A percentile compares a stretch with the other conserved stretches of the same genome.
phyloP scores from a whole-genome alignment of 2,329 filamentous ascomycete genomes.

The Neofusicoccum kwambonambiense region DNA sequence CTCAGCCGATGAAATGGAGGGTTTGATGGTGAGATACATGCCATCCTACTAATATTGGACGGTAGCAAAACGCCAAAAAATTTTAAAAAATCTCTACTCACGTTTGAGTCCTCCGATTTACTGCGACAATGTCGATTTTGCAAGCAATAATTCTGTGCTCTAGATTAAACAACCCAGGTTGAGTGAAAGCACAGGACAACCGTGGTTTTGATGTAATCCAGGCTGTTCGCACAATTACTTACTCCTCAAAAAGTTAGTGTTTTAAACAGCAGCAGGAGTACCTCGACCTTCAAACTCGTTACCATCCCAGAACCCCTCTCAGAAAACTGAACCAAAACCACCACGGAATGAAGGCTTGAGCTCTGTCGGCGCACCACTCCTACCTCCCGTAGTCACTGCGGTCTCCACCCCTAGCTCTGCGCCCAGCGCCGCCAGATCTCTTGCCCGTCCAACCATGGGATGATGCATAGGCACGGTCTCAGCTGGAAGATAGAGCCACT shows the following conservation, averaged over 20 bases:
- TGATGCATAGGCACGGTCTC: conserved; percentile 98
- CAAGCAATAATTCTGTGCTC: too few species aligned
- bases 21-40: conserved; percentile 87
- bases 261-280: too few species aligned
- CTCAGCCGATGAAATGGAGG: conserved; percentile 62
- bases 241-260: too few species aligned
- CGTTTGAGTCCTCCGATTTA: too few species aligned
- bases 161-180: too few species aligned
- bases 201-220: too few species aligned
- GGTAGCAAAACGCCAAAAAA: too few species aligned
- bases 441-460: conserved; percentile 85
- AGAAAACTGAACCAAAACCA: conserved; percentile 33
- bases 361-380: conserved; percentile 38
- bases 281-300: too few species aligned
- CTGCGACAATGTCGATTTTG: too few species aligned
- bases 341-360: conserved; percentile 45
- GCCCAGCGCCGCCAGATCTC: conserved; percentile 42
- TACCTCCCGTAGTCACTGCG: conserved; percentile 65
- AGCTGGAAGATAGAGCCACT: conserved; percentile 70
- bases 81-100: too few species aligned
- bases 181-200: too few species aligned
- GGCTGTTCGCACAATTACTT: too few species aligned
- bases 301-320: not conserved
- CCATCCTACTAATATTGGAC: not conserved
- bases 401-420: conserved; percentile 50